Evolutionary conservation across 2,329 filamentous ascomycete species (phyloP).

Genomic region (Elsinoe necatrix): DNA sequence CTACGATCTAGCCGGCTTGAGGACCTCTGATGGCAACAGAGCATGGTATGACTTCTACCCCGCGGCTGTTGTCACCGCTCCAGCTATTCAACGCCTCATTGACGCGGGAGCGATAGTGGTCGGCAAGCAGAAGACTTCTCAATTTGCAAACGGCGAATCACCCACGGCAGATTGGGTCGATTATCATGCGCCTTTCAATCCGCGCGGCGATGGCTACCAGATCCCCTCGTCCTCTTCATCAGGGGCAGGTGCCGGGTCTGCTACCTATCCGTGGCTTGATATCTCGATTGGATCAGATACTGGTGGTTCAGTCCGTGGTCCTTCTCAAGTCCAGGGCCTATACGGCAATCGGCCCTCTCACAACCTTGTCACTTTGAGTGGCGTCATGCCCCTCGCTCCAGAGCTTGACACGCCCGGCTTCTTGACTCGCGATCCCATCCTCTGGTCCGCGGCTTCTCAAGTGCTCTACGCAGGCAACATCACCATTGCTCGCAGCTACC

Average conservation of each 20-base stretch:
- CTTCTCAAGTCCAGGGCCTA: slow-evolving; percentile 41
- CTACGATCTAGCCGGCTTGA: slow-evolving; percentile 49
- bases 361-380: slow-evolving; percentile 39
- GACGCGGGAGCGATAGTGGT: slow-evolving; percentile 49
- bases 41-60: slow-evolving; percentile 50
- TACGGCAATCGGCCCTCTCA: slow-evolving; percentile 45
- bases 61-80: slow-evolving; percentile 38
- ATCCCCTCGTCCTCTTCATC: slow-evolving; percentile 41
- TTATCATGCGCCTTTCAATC: slow-evolving; percentile 38
- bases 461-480: slow-evolving; percentile 40
- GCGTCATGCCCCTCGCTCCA: slow-evolving; percentile 43
- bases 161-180: slow-evolving; percentile 46
- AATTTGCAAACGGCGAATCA: slow-evolving; percentile 38
- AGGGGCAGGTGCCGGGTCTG: slow-evolving; percentile 38
- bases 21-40: slow-evolving; percentile 49
- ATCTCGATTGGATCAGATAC: slow-evolving; percentile 44
- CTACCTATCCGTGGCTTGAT: slow-evolving; percentile 43
- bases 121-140: slow-evolving; percentile 40
- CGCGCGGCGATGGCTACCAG: slow-evolving; percentile 39
- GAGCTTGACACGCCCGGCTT: slow-evolving; percentile 42
- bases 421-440: slow-evolving; percentile 36
- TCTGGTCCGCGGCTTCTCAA: slow-evolving; percentile 38
- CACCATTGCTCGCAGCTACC: slow-evolving; percentile 35
- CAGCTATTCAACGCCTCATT: slow-evolving; percentile 48
- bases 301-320: slow-evolving; percentile 43